Conservation (phyloP, 306 rosid species). For the Cicer judaicum region DNA sequence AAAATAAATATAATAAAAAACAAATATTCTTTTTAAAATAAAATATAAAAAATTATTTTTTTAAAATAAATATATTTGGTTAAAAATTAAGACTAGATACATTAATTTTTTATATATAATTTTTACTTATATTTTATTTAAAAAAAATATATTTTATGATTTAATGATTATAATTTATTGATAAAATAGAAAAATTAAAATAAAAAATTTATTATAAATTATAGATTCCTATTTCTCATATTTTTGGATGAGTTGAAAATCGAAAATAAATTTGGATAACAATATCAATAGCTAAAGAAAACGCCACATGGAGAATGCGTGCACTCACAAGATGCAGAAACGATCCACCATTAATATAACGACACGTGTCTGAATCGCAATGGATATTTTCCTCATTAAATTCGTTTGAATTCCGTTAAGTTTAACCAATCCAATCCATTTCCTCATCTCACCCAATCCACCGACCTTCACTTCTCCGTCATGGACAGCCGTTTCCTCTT, state of each 20-base stretch:
- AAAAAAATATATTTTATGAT: no score
- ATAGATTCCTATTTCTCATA: background rate
- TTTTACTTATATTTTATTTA: no score
- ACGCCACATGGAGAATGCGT: background rate
- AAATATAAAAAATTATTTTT: no score
- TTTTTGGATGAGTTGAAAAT: background rate
- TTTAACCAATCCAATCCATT: constrained; percentile 4
- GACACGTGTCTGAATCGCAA: constrained; percentile 30
- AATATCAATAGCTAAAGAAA: background rate
- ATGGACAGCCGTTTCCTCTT: constrained; percentile 50
- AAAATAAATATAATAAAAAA: no score
- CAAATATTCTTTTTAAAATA: no score
- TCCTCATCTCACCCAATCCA: background rate
- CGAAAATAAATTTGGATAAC: constrained; percentile 3
- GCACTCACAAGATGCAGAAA: constrained; percentile 36
- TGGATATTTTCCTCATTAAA: constrained; percentile 11
- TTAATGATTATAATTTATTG: no score
- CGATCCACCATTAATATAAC: background rate
- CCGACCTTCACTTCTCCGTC: constrained; percentile 3
- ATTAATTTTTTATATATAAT: fast-evolving
- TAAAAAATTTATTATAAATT: background rate
- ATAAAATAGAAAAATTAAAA: no score
- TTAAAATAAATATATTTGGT: no score
- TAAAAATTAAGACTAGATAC: no score
- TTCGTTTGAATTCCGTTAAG: background rate